Conservation (phyloP, 2,329 filamentous ascomycete species). For the Penicillium sp. region DNA sequence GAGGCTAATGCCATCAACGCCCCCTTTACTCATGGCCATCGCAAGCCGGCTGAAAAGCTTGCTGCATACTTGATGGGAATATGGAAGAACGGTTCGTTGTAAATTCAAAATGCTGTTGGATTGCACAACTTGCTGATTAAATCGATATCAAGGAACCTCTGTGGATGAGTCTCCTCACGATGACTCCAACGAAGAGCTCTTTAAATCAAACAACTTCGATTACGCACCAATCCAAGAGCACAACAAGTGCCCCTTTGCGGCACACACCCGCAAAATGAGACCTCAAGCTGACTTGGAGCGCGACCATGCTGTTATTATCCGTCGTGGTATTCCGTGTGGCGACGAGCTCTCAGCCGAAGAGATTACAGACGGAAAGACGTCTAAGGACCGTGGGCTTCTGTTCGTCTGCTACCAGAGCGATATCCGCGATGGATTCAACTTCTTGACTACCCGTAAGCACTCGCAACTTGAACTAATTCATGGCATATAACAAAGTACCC, state of each 20-base stretch:
- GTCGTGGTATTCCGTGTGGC: conserved; percentile 47
- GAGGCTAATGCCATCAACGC: conserved; percentile 27
- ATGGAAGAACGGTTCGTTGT: conserved; percentile 40
- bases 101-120: background rate
- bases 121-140: background rate
- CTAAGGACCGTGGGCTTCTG: conserved; percentile 43
- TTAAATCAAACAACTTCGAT: conserved; percentile 40
- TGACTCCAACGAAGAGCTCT: conserved; percentile 33
- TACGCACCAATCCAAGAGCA: conserved; percentile 31
- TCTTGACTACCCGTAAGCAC: conserved; percentile 28
- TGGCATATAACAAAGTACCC: background rate
- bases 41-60: conserved; percentile 28
- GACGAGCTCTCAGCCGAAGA: conserved; percentile 39
- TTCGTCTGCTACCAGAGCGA: conserved; percentile 49
- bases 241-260: conserved; percentile 45
- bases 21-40: conserved; percentile 19
- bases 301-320: conserved; percentile 39
- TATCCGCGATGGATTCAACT: conserved; percentile 39
- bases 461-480: background rate
- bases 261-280: conserved; percentile 50
- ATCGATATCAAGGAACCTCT: conserved; percentile 29
- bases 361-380: conserved; percentile 23
- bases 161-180: conserved; percentile 31
- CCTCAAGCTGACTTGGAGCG: conserved; percentile 39
- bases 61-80: conserved; percentile 45